phyloP scores from a whole-genome alignment of 2,329 filamentous ascomycete species.

The Ceratocystis variospora region DNA sequence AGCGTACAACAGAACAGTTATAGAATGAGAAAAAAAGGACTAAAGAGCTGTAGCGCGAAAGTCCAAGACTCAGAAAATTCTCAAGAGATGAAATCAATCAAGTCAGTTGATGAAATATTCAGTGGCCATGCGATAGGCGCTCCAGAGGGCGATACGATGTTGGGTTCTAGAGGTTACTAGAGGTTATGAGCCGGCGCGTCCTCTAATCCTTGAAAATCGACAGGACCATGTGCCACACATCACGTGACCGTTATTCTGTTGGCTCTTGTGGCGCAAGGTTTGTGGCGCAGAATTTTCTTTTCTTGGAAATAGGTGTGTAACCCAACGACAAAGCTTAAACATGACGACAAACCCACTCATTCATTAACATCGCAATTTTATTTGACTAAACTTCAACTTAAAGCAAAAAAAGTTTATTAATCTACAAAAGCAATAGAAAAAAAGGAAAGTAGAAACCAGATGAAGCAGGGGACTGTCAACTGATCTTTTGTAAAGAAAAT shows the following conservation, averaged over 20 bases:
- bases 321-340: background rate
- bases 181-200: background rate
- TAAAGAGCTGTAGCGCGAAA: background rate
- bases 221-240: background rate
- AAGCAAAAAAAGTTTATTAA: slow-evolving; percentile 3
- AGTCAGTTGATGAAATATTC: background rate
- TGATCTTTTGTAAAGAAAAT: background rate
- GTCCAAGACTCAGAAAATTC: background rate
- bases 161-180: background rate
- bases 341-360: background rate
- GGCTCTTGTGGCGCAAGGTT: background rate
- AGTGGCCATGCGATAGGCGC: background rate
- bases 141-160: background rate
- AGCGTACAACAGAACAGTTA: background rate
- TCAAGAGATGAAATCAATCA: background rate
- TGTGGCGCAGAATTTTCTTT: background rate
- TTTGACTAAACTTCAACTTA: background rate
- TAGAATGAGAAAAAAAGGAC: background rate
- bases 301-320: background rate
- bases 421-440: background rate
- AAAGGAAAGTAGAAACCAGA: background rate
- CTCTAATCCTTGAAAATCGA: background rate
- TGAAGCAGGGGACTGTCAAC: background rate
- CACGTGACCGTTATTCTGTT: background rate
- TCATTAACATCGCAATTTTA: background rate